Conservation (phyloP, 768 basidiomycete species). For the Lentinula lateritia region DNA sequence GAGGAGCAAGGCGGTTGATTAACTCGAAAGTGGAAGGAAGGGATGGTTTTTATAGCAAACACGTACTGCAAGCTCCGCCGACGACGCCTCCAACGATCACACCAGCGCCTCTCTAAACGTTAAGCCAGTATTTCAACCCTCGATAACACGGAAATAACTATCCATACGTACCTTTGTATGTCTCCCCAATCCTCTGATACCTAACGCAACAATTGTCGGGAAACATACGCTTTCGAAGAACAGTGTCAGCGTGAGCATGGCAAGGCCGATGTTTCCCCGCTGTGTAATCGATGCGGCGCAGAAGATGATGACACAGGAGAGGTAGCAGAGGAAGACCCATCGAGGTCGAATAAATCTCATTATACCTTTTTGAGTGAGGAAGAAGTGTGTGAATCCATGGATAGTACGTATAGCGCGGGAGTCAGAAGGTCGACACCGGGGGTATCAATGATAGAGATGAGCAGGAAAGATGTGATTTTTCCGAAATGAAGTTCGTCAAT, state of each 20-base stretch:
- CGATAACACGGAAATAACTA: neutral
- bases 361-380: constrained; percentile 12
- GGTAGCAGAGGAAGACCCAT: constrained; percentile 22
- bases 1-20: neutral
- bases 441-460: neutral
- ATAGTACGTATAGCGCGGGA: neutral
- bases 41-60: neutral
- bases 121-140: neutral
- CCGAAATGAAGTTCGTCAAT: no score
- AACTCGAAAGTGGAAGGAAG: neutral
- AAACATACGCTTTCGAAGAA: constrained; percentile 31
- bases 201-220: constrained; percentile 29
- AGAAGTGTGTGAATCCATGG: neutral
- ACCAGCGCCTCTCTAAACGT: constrained; percentile 18
- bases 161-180: constrained; percentile 22
- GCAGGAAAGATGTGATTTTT: neutral
- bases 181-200: constrained; percentile 25
- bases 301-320: constrained; percentile 23
- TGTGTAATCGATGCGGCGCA: constrained; percentile 23
- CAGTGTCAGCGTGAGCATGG: constrained; percentile 24
- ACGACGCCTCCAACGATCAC: constrained; percentile 27
- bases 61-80: constrained; percentile 25
- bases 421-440: no score
- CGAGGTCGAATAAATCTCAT: constrained; percentile 25
- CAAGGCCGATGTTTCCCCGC: constrained; percentile 22